Evolutionary conservation across 331 rosid genomes (phyloP).

Genomic region (Dryas integrifolia): DNA sequence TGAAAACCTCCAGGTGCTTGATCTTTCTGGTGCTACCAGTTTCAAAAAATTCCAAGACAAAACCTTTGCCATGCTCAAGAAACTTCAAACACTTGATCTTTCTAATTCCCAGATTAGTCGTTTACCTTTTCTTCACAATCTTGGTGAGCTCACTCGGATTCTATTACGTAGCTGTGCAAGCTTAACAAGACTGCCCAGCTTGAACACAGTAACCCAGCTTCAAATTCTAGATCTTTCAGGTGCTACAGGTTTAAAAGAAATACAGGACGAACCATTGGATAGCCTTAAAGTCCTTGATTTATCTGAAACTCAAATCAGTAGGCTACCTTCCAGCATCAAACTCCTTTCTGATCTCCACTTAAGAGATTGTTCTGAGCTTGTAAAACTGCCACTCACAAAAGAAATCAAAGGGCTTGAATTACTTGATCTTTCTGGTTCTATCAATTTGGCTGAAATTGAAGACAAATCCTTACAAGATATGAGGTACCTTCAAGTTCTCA

Average conservation of each 20-base stretch:
- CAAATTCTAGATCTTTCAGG: conserved; percentile 39
- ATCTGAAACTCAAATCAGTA: conserved; percentile 12
- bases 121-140: conserved; percentile 26
- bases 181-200: conserved; percentile 13
- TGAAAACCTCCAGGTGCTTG: conserved; percentile 25
- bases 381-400: not conserved
- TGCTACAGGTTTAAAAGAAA: conserved; percentile 20
- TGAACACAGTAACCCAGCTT: conserved; percentile 19
- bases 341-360: conserved; percentile 22
- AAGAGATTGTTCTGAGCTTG: conserved; percentile 10
- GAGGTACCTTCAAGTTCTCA: conserved; percentile 30
- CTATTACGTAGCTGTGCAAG: conserved; percentile 16
- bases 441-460: conserved; percentile 11
- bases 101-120: conserved; percentile 25
- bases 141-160: conserved; percentile 23
- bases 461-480: conserved; percentile 16
- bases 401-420: conserved; percentile 20
- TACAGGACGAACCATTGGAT: conserved; percentile 16
- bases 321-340: conserved; percentile 20
- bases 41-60: conserved; percentile 24
- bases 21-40: conserved; percentile 39
- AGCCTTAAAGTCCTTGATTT: conserved; percentile 34
- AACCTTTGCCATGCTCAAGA: not conserved
- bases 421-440: conserved; percentile 26
- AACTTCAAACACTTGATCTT: conserved; percentile 31